phyloP scores from a whole-genome alignment of 2,329 filamentous ascomycete species.

The Monosporascus sp. region DNA sequence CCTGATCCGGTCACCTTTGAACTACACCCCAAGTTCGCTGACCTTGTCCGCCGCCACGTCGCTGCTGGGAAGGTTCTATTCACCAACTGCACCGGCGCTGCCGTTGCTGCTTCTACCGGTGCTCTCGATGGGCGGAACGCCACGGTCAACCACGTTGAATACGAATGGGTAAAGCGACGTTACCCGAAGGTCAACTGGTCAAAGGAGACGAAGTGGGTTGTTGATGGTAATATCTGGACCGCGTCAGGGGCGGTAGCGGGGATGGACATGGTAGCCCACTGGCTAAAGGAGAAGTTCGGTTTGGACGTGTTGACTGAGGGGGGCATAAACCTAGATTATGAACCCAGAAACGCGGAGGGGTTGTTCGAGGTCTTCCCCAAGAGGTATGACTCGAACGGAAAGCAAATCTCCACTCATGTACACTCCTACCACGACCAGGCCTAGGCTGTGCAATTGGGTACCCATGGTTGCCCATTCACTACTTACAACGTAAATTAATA shows the following conservation, averaged over 20 bases:
- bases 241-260: conserved; percentile 39
- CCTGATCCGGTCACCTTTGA: conserved; percentile 22
- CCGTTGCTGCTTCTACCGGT: conserved; percentile 27
- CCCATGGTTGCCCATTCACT: too few relatives aligned
- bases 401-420: conserved; percentile 22
- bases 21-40: conserved; percentile 23
- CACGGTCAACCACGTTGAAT: conserved; percentile 35
- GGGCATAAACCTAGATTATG: conserved; percentile 26
- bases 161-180: conserved; percentile 23
- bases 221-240: conserved; percentile 43
- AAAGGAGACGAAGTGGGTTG: conserved; percentile 37
- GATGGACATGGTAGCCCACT: conserved; percentile 39
- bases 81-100: conserved; percentile 33
- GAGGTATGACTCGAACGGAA: conserved; percentile 23
- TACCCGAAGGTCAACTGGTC: conserved; percentile 40
- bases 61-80: conserved; percentile 31
- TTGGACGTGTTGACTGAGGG: conserved; percentile 20
- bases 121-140: conserved; percentile 38
- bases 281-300: conserved; percentile 32
- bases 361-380: conserved; percentile 21
- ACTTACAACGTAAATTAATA: too few relatives aligned
- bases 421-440: conserved; percentile 2
- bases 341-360: conserved; percentile 30
- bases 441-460: too few relatives aligned
- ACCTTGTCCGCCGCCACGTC: conserved; percentile 31